phyloP scores from a whole-genome alignment of 495 filamentous ascomycete genomes.

The Trypethelium eluteriae region DNA sequence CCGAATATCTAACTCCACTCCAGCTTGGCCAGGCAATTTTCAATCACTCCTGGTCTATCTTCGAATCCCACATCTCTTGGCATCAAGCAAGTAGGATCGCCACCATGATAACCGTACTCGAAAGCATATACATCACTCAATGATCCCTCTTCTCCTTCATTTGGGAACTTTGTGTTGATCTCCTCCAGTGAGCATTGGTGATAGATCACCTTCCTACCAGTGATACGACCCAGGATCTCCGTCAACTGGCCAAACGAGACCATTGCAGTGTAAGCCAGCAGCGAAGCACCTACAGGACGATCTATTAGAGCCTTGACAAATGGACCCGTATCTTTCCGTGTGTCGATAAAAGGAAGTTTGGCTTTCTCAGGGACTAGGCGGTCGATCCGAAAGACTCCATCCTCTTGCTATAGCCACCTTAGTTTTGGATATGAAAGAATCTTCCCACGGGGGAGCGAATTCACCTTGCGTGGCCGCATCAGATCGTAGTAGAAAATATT shows the following conservation, averaged over 20 bases:
- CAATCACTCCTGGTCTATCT: not conserved
- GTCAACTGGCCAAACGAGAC: not conserved
- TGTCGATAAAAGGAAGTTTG: not conserved
- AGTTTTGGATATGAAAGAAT: not conserved
- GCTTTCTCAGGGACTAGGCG: not conserved
- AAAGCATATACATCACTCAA: conserved; percentile 3
- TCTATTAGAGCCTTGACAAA: not conserved
- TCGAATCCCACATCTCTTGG: not conserved
- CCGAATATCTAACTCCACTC: not conserved
- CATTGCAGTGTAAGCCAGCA: not conserved
- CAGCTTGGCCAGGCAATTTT: not conserved
- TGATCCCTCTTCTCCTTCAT: conserved; percentile 10
- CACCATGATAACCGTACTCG: not conserved
- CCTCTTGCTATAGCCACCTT: not conserved
- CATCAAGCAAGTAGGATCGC: conserved; percentile 5
- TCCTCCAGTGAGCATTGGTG: not conserved
- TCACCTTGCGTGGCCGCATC: not conserved
- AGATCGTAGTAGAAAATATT: not conserved
- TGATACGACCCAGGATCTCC: not conserved
- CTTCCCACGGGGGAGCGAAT: not conserved
- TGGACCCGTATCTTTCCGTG: not conserved
- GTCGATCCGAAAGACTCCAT: conserved; percentile 1
- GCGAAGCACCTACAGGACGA: not conserved
- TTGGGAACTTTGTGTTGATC: not conserved
- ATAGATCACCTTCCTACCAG: not conserved